Conservation (phyloP, 805 yeast genomes). For the Starmera caribaea region DNA sequence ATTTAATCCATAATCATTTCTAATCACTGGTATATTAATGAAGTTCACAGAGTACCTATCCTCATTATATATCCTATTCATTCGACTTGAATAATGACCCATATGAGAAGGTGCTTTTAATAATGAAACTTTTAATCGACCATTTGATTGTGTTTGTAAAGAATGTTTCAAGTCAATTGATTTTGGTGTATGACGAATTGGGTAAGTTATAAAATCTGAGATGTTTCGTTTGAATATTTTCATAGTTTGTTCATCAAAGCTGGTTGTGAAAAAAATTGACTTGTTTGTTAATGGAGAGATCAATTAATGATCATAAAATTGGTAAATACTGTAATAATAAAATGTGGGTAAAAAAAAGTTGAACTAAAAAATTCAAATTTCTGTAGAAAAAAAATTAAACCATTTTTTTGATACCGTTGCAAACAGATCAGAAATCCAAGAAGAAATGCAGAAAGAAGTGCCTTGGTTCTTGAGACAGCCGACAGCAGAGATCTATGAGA, state of each 20-base stretch:
- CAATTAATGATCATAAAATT: too few relatives aligned
- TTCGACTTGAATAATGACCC: conserved; percentile 74
- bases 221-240: neutral
- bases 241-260: too few relatives aligned
- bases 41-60: conserved; percentile 68
- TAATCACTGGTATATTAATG: conserved; percentile 32
- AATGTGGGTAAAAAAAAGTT: too few relatives aligned
- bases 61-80: conserved; percentile 71
- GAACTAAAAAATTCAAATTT: too few relatives aligned
- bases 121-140: conserved; percentile 16
- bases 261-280: too few relatives aligned
- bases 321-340: too few relatives aligned
- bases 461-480: neutral
- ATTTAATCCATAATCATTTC: conserved; percentile 16
- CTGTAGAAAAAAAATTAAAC: too few relatives aligned
- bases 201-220: neutral
- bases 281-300: too few relatives aligned
- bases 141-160: conserved; percentile 3
- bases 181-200: conserved; percentile 2
- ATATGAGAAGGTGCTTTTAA: conserved; percentile 49
- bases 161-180: conserved; percentile 7
- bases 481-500: conserved; percentile 8
- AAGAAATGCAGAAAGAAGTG: too few relatives aligned
- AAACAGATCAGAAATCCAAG: too few relatives aligned
- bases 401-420: too few relatives aligned